Conservation (phyloP, 1,284 basidiomycete species). For the Pisolithus thermaeus region DNA sequence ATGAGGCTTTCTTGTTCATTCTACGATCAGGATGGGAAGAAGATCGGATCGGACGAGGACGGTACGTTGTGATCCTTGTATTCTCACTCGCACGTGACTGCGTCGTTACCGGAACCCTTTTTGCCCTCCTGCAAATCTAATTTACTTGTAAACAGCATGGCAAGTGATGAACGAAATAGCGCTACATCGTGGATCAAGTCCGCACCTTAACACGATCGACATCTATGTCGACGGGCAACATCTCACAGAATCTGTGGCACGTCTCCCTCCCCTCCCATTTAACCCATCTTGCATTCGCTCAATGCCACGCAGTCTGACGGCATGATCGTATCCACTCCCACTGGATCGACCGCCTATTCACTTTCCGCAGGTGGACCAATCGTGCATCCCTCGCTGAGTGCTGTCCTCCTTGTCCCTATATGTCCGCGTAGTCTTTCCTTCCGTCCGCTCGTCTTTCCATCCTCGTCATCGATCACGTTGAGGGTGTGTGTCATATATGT, state of each 20-base stretch:
- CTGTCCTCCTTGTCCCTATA: constrained; percentile 90
- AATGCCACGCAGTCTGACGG: constrained; percentile 72
- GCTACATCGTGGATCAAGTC: constrained; percentile 85
- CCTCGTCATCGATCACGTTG: constrained; percentile 76
- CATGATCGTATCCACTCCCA: constrained; percentile 92
- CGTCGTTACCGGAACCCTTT: background rate
- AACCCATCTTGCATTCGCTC: constrained; percentile 12
- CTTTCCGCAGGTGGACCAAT: constrained; percentile 95
- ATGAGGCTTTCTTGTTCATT: constrained; percentile 85
- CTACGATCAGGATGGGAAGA: constrained; percentile 52
- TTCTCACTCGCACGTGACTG: too few relatives aligned
- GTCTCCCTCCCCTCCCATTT: constrained; percentile 29
- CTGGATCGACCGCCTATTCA: constrained; percentile 96
- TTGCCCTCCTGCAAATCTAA: constrained; percentile 1
- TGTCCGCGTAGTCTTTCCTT: constrained; percentile 93
- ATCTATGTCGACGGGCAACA: constrained; percentile 95
- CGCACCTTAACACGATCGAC: constrained; percentile 92
- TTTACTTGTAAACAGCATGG: constrained; percentile 54
- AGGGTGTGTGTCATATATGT: constrained; percentile 48
- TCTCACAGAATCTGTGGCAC: constrained; percentile 89
- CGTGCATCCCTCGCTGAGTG: constrained; percentile 88
- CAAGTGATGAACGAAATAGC: constrained; percentile 98
- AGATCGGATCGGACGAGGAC: constrained; percentile 50
- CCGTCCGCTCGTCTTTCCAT: constrained; percentile 86
- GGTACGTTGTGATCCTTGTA: constrained; percentile 34